Conservation (phyloP, 2,329 filamentous ascomycete genomes). For the Lizonia empirigonia region DNA sequence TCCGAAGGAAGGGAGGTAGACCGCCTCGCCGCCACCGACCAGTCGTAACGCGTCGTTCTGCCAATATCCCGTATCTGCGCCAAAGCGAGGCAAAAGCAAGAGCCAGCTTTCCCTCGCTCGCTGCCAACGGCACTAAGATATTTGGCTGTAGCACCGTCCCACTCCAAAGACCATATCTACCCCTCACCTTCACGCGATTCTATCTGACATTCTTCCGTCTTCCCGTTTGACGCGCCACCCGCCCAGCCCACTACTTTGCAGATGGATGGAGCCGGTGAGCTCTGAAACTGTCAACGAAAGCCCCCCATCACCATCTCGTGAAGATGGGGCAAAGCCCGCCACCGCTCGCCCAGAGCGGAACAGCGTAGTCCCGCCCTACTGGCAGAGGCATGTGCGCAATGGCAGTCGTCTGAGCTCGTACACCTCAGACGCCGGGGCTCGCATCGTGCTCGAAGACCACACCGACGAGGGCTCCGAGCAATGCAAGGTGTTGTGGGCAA, state of each 20-base stretch:
- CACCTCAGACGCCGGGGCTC: conserved; percentile 45
- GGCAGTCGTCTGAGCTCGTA: conserved; percentile 44
- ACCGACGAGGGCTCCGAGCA: conserved; percentile 64
- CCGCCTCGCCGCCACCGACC: neutral
- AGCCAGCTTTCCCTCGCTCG: conserved; percentile 14
- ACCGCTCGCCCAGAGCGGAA: conserved; percentile 35
- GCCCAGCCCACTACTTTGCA: conserved; percentile 35
- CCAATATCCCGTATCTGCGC: conserved; percentile 16
- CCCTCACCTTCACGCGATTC: conserved; percentile 23
- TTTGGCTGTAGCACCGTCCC: conserved; percentile 25
- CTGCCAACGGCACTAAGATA: conserved; percentile 21
- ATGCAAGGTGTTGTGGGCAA: conserved; percentile 65
- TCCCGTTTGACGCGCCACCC: conserved; percentile 28
- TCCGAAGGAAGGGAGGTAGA: conserved; percentile 9
- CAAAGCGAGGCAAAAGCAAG: conserved; percentile 19
- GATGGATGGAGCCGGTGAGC: conserved; percentile 50
- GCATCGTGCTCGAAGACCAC: conserved; percentile 68
- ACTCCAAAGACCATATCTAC: conserved; percentile 20
- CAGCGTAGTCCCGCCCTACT: conserved; percentile 55
- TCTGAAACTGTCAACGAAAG: conserved; percentile 36
- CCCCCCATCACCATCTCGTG: conserved; percentile 29
- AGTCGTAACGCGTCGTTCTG: conserved; percentile 9
- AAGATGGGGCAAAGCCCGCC: conserved; percentile 29
- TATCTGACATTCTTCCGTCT: conserved; percentile 19
- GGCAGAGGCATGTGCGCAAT: conserved; percentile 51